phyloP scores from a whole-genome alignment of 805 yeast species.

The Nakazawaea populi region DNA sequence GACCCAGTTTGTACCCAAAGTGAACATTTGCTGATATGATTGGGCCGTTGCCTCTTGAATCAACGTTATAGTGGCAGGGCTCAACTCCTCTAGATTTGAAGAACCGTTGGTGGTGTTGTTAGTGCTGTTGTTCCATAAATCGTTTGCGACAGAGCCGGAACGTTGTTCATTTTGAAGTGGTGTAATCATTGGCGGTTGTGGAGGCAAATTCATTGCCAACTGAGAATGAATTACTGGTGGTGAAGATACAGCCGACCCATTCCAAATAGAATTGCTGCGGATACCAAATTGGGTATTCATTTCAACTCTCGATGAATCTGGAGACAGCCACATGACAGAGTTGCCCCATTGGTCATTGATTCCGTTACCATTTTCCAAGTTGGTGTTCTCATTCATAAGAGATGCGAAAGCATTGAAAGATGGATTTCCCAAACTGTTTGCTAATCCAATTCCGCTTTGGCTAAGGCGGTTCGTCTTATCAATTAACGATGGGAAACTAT shows the following conservation, averaged over 20 bases:
- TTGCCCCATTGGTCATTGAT: conserved; percentile 1
- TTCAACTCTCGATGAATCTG: neutral
- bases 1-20: conserved; percentile 3
- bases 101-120: neutral
- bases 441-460: neutral
- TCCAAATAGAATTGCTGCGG: conserved; percentile 6
- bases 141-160: neutral
- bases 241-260: neutral
- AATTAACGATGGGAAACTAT: neutral
- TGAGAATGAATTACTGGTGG: neutral
- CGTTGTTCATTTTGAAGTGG: neutral
- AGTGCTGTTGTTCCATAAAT: neutral
- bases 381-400: neutral
- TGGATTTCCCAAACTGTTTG: neutral
- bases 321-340: neutral
- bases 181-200: neutral
- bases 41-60: conserved; percentile 9
- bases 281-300: neutral
- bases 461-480: neutral
- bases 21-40: conserved; percentile 1
- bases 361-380: neutral
- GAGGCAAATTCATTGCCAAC: neutral
- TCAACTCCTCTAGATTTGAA: neutral
- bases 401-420: neutral
- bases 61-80: neutral